Conservation (phyloP, 75 land plant genomes). For the Ceratopteris richardii region DNA sequence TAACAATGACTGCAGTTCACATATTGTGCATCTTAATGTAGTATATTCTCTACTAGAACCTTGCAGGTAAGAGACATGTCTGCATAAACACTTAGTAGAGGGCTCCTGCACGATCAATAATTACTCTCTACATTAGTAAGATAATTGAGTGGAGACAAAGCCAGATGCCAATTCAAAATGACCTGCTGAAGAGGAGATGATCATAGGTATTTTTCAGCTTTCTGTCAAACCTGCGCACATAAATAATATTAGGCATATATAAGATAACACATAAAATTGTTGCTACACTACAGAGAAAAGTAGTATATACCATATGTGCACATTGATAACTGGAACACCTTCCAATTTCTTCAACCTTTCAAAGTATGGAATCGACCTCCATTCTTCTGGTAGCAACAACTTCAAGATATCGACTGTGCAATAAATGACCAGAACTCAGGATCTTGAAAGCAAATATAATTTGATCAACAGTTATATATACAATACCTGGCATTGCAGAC, state of each 20-base stretch:
- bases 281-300: neutral
- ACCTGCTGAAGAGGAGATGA: conserved; percentile 99
- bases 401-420: conserved; percentile 85
- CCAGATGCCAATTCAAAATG: neutral
- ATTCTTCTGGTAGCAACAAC: conserved; percentile 78
- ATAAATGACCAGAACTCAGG: neutral
- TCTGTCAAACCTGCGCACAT: conserved; percentile 80
- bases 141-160: no score
- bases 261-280: neutral
- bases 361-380: conserved; percentile 83
- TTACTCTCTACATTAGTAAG: no score
- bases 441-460: neutral
- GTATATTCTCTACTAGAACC: conserved; percentile 37
- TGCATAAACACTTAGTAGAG: conserved; percentile 91
- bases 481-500: conserved; percentile 82
- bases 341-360: conserved; percentile 81
- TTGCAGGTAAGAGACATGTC: conserved; percentile 98
- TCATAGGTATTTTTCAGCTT: conserved; percentile 93
- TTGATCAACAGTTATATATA: neutral
- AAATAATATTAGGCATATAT: neutral
- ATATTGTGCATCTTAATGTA: neutral
- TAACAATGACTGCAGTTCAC: no score
- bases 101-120: conserved; percentile 47
- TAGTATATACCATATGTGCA: conserved; percentile 84
- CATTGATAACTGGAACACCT: conserved; percentile 97